A percentile compares a stretch with the other conserved stretches of the same genome.
Evolutionary conservation across 2,329 filamentous ascomycete species (phyloP).

Genomic region (Plectosphaerella plurivora): DNA sequence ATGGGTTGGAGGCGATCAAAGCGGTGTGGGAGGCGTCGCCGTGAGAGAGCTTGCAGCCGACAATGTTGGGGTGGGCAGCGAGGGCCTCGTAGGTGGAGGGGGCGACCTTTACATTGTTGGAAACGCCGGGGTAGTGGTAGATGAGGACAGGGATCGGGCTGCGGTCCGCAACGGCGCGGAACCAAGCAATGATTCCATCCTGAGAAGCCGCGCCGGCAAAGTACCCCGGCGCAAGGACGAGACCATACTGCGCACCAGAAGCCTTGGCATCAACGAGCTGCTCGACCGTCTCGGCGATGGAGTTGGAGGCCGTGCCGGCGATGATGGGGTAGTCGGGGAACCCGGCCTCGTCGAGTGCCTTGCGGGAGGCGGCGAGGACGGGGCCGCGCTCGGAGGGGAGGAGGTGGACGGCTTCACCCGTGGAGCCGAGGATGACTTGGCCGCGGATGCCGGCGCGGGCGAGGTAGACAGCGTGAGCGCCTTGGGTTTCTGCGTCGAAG

Average conservation of each 20-base stretch:
- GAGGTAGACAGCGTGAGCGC: slow-evolving; percentile 54
- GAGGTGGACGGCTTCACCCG: slow-evolving; percentile 61
- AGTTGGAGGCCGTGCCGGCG: slow-evolving; percentile 56
- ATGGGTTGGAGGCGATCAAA: slow-evolving; percentile 54
- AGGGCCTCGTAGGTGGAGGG: slow-evolving; percentile 54
- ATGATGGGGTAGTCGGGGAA: slow-evolving; percentile 57
- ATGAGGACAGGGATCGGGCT: slow-evolving; percentile 52
- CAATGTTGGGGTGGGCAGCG: slow-evolving; percentile 60
- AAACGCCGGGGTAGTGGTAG: slow-evolving; percentile 64
- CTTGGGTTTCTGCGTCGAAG: slow-evolving; percentile 55
- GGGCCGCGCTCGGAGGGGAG: slow-evolving; percentile 50
- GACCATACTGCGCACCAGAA: slow-evolving; percentile 54
- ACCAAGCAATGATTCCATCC: slow-evolving; percentile 54
- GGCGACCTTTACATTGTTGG: slow-evolving; percentile 57
- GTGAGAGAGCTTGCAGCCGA: slow-evolving; percentile 66
- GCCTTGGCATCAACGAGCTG: slow-evolving; percentile 49
- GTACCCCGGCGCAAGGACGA: slow-evolving; percentile 57
- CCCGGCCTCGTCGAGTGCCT: slow-evolving; percentile 49
- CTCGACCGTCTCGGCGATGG: slow-evolving; percentile 55
- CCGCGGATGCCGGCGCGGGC: slow-evolving; percentile 56
- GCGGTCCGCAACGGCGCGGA: slow-evolving; percentile 51
- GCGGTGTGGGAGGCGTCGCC: slow-evolving; percentile 61
- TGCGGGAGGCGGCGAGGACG: slow-evolving; percentile 50
- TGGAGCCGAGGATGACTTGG: slow-evolving; percentile 59
- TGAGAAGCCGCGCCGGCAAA: slow-evolving; percentile 52